Base-by-base conservation (phyloP, 148 eudicot genomes). In the Rhododendron simsii region DNA sequence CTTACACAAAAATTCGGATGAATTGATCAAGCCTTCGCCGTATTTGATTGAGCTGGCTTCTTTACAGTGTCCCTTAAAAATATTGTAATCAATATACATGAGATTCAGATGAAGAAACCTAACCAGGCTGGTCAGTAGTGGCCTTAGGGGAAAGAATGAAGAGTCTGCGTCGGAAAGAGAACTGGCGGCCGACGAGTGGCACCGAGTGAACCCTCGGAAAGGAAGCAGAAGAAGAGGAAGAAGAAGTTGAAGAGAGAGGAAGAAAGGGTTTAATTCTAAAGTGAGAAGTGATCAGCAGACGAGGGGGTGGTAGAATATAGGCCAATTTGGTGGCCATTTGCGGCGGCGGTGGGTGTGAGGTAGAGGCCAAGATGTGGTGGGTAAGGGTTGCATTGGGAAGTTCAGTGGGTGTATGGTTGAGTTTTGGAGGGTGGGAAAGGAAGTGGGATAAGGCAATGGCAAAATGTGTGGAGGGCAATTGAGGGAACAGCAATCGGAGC, bases 51-150 rank as follows among this genome's bases (percentile, higher is more conserved):
- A 55, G 18, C 5, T 53, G 57, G 57, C 3, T 53, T 53, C 45
- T 47, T 14, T 13, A 53, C 57, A 53, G 57, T 13, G 57, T 15
- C 57, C 15, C 57, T 53, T 53, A 53, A 3, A 53, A 53, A 53
- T 47, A 47, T 47, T 9, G 50, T 47, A 47, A 50, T 4, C 7
- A 55, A 53, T 5, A 81, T 28, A 28, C 44, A 81, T 28, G 39
- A 39, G 53, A 47, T n/a, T 8, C 6, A 51, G 20, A 61, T 0
- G 21, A 45, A 44, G 30, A 73, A 76, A 7, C 20, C 87, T n/a
- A 73, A 95, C 99, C 96, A 87, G 94, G 93, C 77, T 94, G 90
- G 90, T 96, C 99, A 88, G 99, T 86, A 47, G 98, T 89, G 84
- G 99, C 98, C 86, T 87, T 92, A 0, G 95, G 92, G 2, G 91